These are phyloP conservation scores for Vaccinium vitisidaea DNA, from an alignment of 148 eudicot species.

Conservation along the genomic window DNA sequence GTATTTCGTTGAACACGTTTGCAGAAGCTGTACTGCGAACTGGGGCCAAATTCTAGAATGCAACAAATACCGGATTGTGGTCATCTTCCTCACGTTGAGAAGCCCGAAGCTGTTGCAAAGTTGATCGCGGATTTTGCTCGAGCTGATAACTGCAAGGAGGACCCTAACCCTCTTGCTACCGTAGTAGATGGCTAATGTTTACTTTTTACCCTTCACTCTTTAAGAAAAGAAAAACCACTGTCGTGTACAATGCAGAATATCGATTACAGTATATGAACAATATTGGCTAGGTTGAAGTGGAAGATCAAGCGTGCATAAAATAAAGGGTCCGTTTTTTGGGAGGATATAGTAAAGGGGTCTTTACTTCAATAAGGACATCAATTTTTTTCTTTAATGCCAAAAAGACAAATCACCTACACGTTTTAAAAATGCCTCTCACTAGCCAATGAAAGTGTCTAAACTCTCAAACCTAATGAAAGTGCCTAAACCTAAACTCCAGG, in stretches of 20 bases:
- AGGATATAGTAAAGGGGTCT: too few species aligned
- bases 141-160: background rate
- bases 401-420: too few species aligned
- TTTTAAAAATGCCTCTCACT: too few species aligned
- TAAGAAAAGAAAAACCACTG: background rate
- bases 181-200: background rate
- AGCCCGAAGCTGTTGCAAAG: conserved; percentile 46
- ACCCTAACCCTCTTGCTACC: background rate
- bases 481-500: too few species aligned
- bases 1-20: background rate
- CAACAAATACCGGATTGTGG: conserved; percentile 62
- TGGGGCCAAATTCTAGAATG: conserved; percentile 44
- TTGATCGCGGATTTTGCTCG: conserved; percentile 56
- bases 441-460: too few species aligned
- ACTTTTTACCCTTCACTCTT: background rate
- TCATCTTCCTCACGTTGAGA: conserved; percentile 78
- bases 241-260: background rate
- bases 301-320: too few species aligned
- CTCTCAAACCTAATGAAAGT: too few species aligned
- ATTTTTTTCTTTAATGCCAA: too few species aligned
- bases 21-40: conserved; percentile 67
- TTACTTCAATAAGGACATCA: too few species aligned
- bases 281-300: too few species aligned
- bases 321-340: too few species aligned
- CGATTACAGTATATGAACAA: too few species aligned